These are phyloP conservation scores for Calycina herbarum DNA, from an alignment of 2,329 filamentous ascomycete species.

Conservation along the genomic window DNA sequence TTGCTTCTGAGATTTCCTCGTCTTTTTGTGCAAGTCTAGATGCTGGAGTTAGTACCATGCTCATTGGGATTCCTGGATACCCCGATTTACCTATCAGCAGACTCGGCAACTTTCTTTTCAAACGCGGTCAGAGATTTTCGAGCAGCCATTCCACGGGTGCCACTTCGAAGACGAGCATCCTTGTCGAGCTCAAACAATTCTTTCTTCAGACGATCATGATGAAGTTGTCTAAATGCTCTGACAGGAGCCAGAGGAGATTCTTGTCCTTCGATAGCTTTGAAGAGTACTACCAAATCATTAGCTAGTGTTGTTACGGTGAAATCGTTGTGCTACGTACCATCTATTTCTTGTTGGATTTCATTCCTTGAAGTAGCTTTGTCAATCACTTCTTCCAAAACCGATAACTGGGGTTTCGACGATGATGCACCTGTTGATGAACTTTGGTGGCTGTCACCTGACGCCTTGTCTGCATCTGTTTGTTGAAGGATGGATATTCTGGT, in stretches of 20 bases:
- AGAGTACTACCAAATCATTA: constrained; percentile 46
- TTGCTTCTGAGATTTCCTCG: constrained; percentile 55
- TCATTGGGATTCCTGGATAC: background rate
- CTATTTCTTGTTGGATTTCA: constrained; percentile 60
- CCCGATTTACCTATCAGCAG: constrained; percentile 33
- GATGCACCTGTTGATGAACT: background rate
- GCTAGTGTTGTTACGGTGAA: background rate
- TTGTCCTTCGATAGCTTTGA: constrained; percentile 56
- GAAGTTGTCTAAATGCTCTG: constrained; percentile 59
- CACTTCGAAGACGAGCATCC: constrained; percentile 71
- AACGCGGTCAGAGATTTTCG: constrained; percentile 71
- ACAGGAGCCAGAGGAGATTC: constrained; percentile 59
- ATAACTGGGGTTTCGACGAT: constrained; percentile 31
- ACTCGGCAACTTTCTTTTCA: constrained; percentile 66
- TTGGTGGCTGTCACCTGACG: background rate
- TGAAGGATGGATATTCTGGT: constrained; percentile 68
- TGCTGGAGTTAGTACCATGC: background rate
- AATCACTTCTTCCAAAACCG: constrained; percentile 68
- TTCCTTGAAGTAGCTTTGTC: constrained; percentile 58
- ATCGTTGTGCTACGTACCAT: constrained; percentile 43
- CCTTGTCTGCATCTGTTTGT: constrained; percentile 51
- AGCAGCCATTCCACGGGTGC: constrained; percentile 71
- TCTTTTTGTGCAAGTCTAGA: constrained; percentile 50
- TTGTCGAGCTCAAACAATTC: constrained; percentile 70
- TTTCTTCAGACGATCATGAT: constrained; percentile 61